Evolutionary conservation across 2,329 filamentous ascomycete species (phyloP).

Genomic region (Cryphonectria japonica): DNA sequence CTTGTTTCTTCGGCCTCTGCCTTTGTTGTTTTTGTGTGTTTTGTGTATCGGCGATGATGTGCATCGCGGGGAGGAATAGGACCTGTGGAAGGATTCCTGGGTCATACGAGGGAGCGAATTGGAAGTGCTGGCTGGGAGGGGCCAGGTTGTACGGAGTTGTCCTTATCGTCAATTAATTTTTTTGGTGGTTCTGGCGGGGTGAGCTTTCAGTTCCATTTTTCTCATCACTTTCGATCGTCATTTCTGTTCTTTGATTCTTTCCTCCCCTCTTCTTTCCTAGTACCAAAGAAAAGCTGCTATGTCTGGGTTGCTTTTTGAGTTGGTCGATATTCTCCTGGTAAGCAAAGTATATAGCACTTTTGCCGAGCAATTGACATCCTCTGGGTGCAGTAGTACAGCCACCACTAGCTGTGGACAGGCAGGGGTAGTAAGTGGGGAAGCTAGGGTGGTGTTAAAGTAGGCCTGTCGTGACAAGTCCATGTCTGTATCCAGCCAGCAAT

Average conservation of each 20-base stretch:
- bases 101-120: background rate
- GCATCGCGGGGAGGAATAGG: background rate
- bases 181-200: background rate
- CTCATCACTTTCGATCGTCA: background rate
- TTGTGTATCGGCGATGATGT: slow-evolving; percentile 4
- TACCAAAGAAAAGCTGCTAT: background rate
- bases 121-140: background rate
- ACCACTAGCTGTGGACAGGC: background rate
- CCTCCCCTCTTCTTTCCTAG: background rate
- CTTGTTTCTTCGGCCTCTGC: slow-evolving; percentile 2
- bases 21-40: background rate
- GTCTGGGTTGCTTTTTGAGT: background rate
- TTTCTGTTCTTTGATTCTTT: background rate
- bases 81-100: background rate
- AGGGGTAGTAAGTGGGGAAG: background rate
- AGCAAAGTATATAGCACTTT: background rate
- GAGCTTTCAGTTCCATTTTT: background rate
- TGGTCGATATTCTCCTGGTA: background rate
- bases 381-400: background rate
- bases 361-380: background rate
- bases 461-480: background rate
- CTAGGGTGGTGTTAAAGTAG: background rate
- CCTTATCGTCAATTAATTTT: background rate
- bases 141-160: background rate
- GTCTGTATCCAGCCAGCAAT: background rate